Evolutionary conservation across 345 rosid genomes (phyloP).

Genomic region (Syzygium jambos): DNA sequence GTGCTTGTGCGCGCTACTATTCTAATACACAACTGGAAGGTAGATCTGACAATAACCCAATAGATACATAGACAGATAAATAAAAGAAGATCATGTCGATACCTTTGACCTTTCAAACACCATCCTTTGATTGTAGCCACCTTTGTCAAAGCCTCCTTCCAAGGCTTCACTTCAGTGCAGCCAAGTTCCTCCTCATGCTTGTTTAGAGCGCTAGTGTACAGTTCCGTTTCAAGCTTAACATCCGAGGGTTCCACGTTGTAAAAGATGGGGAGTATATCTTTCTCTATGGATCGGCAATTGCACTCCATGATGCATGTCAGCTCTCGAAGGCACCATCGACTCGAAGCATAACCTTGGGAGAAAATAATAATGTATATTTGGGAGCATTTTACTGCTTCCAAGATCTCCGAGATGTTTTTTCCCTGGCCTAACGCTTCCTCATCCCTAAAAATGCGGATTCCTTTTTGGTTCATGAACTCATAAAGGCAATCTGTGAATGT

Average conservation of each 20-base stretch:
- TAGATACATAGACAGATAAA: neutral
- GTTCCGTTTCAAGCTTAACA: neutral
- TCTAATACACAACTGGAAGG: neutral
- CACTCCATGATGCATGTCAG: neutral
- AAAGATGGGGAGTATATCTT: neutral
- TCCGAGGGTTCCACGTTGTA: neutral
- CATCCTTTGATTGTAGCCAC: neutral
- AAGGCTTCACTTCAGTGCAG: neutral
- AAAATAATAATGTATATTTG: neutral
- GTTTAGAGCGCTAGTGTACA: neutral
- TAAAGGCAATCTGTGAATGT: neutral
- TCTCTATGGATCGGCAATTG: neutral
- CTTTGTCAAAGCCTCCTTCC: neutral
- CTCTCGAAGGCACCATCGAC: neutral
- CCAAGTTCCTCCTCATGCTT: neutral
- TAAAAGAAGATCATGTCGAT: neutral
- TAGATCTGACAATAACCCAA: rapidly evolving
- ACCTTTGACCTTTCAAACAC: neutral
- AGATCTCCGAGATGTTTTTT: neutral
- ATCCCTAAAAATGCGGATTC: neutral
- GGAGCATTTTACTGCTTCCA: neutral
- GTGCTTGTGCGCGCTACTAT: neutral
- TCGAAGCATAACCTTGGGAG: neutral
- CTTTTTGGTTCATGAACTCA: neutral
- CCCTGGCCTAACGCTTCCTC: neutral